phyloP scores from a whole-genome alignment of 768 basidiomycete species.

The Fomitopsis serialis region DNA sequence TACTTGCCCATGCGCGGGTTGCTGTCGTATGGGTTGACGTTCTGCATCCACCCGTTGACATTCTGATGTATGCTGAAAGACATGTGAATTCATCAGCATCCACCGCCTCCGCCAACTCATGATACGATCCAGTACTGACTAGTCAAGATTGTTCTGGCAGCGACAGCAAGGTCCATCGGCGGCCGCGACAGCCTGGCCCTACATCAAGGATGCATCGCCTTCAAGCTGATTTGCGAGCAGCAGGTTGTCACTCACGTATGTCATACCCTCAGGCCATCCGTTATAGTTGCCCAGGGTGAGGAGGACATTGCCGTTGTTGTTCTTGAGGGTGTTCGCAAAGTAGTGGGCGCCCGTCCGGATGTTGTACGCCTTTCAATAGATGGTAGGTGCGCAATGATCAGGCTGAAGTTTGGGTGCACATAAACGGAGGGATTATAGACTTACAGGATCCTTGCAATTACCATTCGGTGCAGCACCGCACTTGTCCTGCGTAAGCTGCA shows the following conservation, averaged over 20 bases:
- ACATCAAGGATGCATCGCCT: neutral
- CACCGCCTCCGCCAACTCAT: neutral
- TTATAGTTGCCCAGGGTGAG: constrained; percentile 68
- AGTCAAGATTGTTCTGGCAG: constrained; percentile 85
- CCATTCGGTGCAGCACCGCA: constrained; percentile 50
- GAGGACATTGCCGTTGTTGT: constrained; percentile 49
- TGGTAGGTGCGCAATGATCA: no score
- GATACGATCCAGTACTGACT: constrained; percentile 40
- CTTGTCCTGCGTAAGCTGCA: constrained; percentile 81
- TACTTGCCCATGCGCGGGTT: constrained; percentile 51
- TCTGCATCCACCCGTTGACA: constrained; percentile 68
- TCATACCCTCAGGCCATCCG: constrained; percentile 61
- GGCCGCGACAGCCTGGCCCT: constrained; percentile 57
- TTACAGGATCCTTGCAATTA: constrained; percentile 36
- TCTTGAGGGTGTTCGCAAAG: constrained; percentile 46
- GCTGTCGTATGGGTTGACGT: constrained; percentile 44
- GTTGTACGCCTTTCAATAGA: constrained; percentile 53
- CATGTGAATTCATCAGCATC: neutral
- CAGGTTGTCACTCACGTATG: constrained; percentile 34
- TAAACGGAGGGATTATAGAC: constrained; percentile 6
- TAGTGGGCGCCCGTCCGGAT: constrained; percentile 60
- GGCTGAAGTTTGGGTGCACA: neutral
- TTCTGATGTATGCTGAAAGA: constrained; percentile 55
- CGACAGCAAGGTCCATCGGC: constrained; percentile 48
- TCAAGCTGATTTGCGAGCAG: neutral